Conservation (phyloP, 495 filamentous ascomycete species). For the Daldinia caldariorum region DNA sequence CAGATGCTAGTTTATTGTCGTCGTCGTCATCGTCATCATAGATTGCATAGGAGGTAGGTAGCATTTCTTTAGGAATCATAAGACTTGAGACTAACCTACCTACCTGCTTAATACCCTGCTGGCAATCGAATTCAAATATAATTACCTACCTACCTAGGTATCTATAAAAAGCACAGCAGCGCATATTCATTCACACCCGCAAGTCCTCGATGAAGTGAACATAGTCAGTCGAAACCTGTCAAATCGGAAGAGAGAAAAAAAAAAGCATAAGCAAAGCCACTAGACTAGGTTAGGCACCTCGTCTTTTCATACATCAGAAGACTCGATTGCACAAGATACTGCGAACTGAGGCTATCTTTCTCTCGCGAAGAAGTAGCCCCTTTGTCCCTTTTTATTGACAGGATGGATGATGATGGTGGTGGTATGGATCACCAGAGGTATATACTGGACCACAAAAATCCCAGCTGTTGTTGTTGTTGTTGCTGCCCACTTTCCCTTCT, state of each 20-base stretch:
- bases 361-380: slow-evolving; percentile 1
- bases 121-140: neutral
- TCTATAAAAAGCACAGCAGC: slow-evolving; percentile 1
- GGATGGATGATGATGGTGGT: slow-evolving; percentile 8
- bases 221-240: neutral
- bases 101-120: neutral
- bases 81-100: neutral
- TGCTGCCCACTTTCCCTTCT: neutral
- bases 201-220: neutral
- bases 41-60: too few relatives aligned
- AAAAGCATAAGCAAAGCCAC: neutral
- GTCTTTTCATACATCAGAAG: neutral
- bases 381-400: slow-evolving; percentile 22
- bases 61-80: neutral
- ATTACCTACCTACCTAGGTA: too few relatives aligned
- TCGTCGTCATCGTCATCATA: neutral
- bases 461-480: neutral
- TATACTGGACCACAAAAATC: slow-evolving; percentile 24
- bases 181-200: neutral
- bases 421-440: slow-evolving; percentile 18
- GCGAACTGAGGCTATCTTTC: neutral
- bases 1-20: neutral
- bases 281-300: neutral
- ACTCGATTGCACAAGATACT: slow-evolving; percentile 1
- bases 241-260: neutral